Evolutionary conservation across 2,329 filamentous ascomycete genomes (phyloP), one percentile per base, ranked within the genome.

Genomic region (Exophiala sp.): DNA sequence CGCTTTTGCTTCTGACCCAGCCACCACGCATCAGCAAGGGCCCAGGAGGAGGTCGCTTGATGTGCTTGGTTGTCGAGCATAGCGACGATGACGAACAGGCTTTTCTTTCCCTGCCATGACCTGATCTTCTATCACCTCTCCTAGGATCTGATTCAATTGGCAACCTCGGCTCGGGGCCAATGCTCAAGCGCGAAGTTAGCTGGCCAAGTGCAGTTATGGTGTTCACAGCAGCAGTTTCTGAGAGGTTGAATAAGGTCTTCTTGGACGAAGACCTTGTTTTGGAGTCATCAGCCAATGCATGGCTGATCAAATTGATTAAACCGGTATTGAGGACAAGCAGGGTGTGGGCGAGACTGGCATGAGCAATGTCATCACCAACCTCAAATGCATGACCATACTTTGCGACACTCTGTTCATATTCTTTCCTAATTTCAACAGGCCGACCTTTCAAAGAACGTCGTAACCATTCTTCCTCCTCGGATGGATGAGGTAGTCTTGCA

Each of bases 241-340:
- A 63, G 6, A 64, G 52, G 39, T 49, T 54, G 43, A 55, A 58
- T 45, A 64, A 47, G 20, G 50, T 42, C 21, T 52, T 53, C 39
- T 48, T 34, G 4, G 61, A 61, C 11, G 38, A 50, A 18, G 42
- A 24, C 20, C 54, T 52, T 5, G 55, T 50, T 43, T 47, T 57
- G 8, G 55, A 35, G 14, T 59, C 54, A 32, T 33, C 41, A 11
- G 52, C 44, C 18, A 64, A 41, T 5, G 57, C 55, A 50, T 56
- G 47, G 36, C 62, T 60, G 50, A 65, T 61, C 32, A 65, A 41
- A 41, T 60, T 60, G 46, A 65, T 59, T 29, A 65, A 50, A 10
- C 63, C 63, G 9, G 63, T 62, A 49, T 65, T 65, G 20, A 65
- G 55, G 9, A 61, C 59, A 5, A 65, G 50, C n/a, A 65, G 57